Evolutionary conservation across 768 basidiomycete genomes (phyloP), one percentile per base, ranked within the genome.

Genomic region (Psilocybe sp.): DNA sequence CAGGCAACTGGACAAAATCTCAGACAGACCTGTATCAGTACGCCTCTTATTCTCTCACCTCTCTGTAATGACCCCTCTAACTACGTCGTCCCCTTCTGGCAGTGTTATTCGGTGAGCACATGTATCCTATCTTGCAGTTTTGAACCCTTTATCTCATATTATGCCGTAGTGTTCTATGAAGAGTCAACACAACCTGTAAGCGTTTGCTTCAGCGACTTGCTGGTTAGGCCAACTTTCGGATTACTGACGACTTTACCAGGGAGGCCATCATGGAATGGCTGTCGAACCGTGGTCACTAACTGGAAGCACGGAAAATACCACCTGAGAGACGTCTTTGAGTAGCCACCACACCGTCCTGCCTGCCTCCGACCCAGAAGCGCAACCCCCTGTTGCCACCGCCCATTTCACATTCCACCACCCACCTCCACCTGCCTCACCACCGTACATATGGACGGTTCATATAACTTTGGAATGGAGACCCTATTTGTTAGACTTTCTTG

Each of bases 211-310:
- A 28, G 23, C 23, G 7, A 28, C 4, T 28, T 28, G 4, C 7
- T 28, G 23, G 23, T 28, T 28, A 7, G 4, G 7, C 23, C 4
- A 4, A 28, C 7, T 7, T 4, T 7, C 23, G 23, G 23, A 7
- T 28, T 28, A 7, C 23, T 28, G 23, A 28, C 3, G 3, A 7
- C 4, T 28, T 28, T 7, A 28, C 7, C 51, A 89, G 86, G 51
- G 92, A 94, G 62, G 92, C 95, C 52, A 85, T 95, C 6, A 67
- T 96, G 10, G 83, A 93, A 60, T 96, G 93, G 93, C 75, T 96
- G 38, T 75, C 89, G 28, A 82, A 80, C 46, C 80, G 84, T 19
- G 81, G 91, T 50, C 87, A 88, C 64, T 91, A 57, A 68, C 7
- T 28, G 23, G 23, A 28, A 7, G 23, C 23, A 28, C 23, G 7